A percentile compares a stretch with the other conserved stretches of the same genome.
Evolutionary conservation across 1,139 yeast species (phyloP).

Genomic region (Taphrina populina): DNA sequence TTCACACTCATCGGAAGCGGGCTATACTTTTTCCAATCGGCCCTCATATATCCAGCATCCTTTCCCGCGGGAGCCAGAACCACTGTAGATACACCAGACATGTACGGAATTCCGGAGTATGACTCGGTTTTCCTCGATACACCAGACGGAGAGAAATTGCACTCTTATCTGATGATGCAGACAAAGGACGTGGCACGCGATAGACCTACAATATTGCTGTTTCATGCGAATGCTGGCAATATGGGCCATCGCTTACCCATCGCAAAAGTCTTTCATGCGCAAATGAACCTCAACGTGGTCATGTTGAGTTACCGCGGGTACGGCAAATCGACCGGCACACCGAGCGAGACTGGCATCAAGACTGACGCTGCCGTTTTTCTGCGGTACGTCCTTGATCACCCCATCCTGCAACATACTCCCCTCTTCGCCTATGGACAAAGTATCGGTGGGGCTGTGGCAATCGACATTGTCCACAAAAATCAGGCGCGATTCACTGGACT

Average conservation of each 20-base stretch:
- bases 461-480: conserved; percentile 64
- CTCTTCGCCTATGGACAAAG: conserved; percentile 82
- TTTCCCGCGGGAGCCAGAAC: conserved; percentile 71
- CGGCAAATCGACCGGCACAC: conserved; percentile 76
- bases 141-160: conserved; percentile 60
- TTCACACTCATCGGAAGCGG: conserved; percentile 11
- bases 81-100: conserved; percentile 74
- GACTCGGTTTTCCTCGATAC: conserved; percentile 64
- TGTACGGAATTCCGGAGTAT: conserved; percentile 61
- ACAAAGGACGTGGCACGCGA: conserved; percentile 45
- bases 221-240: conserved; percentile 95
- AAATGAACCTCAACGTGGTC: conserved; percentile 67
- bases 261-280: conserved; percentile 65
- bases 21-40: conserved; percentile 52
- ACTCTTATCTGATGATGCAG: conserved; percentile 40
- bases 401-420: conserved; percentile 54
- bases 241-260: conserved; percentile 90
- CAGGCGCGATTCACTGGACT: conserved; percentile 56
- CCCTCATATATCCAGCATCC: conserved; percentile 75
- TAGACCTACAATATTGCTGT: conserved; percentile 63
- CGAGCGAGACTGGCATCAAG: conserved; percentile 78
- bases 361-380: conserved; percentile 75
- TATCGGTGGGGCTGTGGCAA: conserved; percentile 92
- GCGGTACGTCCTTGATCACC: conserved; percentile 57
- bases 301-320: conserved; percentile 43